A percentile compares a stretch with the other conserved stretches of the same genome.
These are phyloP conservation scores for Candida pseudocylindracea DNA, from an alignment of 1,139 yeast species.

Conservation along the genomic window DNA sequence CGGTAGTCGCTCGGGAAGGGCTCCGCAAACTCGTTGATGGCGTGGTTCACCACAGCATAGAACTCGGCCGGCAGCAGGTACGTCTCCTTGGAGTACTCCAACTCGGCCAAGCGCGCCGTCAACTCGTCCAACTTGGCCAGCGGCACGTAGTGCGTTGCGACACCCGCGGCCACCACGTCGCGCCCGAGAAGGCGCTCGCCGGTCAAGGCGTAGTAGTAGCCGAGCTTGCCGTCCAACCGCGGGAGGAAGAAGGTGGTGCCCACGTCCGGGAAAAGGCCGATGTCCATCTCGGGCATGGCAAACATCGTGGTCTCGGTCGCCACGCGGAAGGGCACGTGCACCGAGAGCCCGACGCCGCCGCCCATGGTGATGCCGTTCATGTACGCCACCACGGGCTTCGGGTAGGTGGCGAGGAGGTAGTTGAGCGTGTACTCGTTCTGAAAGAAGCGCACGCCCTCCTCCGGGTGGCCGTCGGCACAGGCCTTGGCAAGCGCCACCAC, in stretches of 20 bases:
- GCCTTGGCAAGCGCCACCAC: slow-evolving; percentile 52
- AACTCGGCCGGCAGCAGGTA: slow-evolving; percentile 5
- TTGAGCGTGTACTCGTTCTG: slow-evolving; percentile 64
- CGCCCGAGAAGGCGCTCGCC: slow-evolving; percentile 59
- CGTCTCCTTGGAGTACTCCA: slow-evolving; percentile 8
- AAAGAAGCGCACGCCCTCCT: slow-evolving; percentile 44
- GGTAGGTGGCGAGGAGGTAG: slow-evolving; percentile 55
- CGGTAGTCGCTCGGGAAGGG: slow-evolving; percentile 19
- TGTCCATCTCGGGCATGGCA: slow-evolving; percentile 97
- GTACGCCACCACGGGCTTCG: slow-evolving; percentile 66
- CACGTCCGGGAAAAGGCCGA: slow-evolving; percentile 93
- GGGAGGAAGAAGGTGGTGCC: slow-evolving; percentile 86
- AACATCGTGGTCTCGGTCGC: slow-evolving; percentile 78
- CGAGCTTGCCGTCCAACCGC: slow-evolving; percentile 60
- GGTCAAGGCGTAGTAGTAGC: slow-evolving; percentile 71
- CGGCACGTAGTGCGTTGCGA: slow-evolving; percentile 79
- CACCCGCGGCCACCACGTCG: slow-evolving; percentile 65
- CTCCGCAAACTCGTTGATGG: slow-evolving; percentile 57
- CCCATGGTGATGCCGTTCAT: slow-evolving; percentile 97
- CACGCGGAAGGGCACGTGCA: slow-evolving; percentile 85
- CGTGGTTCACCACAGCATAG: slow-evolving; percentile 33
- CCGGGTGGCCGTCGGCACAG: slow-evolving; percentile 24
- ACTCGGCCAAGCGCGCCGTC: slow-evolving; percentile 36
- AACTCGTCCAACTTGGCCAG: slow-evolving; percentile 39
- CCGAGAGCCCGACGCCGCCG: slow-evolving; percentile 87